These are phyloP conservation scores for Primulina huaijiensis DNA, from an alignment of 257 asterid species.

Conservation along the genomic window DNA sequence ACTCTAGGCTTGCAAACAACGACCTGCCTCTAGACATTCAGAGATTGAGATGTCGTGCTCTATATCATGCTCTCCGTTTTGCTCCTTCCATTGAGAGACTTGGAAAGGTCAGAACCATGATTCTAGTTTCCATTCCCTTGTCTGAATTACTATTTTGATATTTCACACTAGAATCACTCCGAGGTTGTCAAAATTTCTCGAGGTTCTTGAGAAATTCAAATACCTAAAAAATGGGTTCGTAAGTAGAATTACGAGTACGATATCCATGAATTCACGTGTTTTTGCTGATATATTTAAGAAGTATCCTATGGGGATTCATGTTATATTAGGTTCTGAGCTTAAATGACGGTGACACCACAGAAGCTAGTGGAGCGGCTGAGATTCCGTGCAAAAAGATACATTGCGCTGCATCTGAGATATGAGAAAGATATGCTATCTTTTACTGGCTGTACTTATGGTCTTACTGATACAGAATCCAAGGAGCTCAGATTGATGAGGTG, in stretches of 20 bases:
- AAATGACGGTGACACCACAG: slow-evolving; percentile 89
- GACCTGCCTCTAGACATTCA: slow-evolving; percentile 92
- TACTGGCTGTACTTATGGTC: slow-evolving; percentile 94
- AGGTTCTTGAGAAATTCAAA: slow-evolving; percentile 11
- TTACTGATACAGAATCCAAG: slow-evolving; percentile 71
- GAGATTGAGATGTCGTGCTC: slow-evolving; percentile 92
- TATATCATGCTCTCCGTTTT: slow-evolving; percentile 81
- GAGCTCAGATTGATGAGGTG: slow-evolving; percentile 88
- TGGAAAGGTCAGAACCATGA: slow-evolving; percentile 66
- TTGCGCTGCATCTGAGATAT: slow-evolving; percentile 91
- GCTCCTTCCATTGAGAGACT: slow-evolving; percentile 72
- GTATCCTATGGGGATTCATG: slow-evolving; percentile 60
- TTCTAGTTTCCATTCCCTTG: slow-evolving; percentile 12
- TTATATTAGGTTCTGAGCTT: slow-evolving; percentile 73
- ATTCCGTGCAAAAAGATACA: slow-evolving; percentile 64
- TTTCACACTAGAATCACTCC: neutral
- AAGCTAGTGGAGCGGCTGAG: slow-evolving; percentile 87
- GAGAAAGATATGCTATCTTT: slow-evolving; percentile 97
- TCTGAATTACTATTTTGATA: slow-evolving; percentile 10
- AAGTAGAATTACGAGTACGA: slow-evolving; percentile 8
- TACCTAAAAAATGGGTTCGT: slow-evolving; percentile 5
- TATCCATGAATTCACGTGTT: slow-evolving; percentile 21
- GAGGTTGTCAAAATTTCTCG: slow-evolving; percentile 8
- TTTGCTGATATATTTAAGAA: slow-evolving; percentile 48
- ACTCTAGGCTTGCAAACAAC: slow-evolving; percentile 95